These are phyloP conservation scores for Aspergillus fumigatiaffinis DNA, from an alignment of 2,329 filamentous ascomycete species.

Conservation along the genomic window DNA sequence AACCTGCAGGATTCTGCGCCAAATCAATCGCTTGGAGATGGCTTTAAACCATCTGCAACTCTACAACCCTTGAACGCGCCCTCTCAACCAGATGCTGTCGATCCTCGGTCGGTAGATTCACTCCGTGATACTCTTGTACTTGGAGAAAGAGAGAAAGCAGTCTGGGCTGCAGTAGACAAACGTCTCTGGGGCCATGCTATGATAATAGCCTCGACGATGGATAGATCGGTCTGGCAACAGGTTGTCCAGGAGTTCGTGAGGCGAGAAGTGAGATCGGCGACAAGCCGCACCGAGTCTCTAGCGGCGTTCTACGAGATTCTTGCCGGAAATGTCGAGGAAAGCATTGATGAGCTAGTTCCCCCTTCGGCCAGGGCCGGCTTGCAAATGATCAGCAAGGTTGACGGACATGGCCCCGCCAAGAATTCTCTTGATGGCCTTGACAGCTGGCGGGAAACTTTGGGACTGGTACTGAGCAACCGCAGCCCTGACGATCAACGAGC, in stretches of 20 bases:
- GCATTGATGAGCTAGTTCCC: constrained; percentile 91
- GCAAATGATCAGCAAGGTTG: constrained; percentile 76
- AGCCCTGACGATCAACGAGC: constrained; percentile 74
- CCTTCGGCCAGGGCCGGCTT: constrained; percentile 87
- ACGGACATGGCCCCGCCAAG: constrained; percentile 57
- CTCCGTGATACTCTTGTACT: constrained; percentile 69
- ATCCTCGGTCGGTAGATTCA: constrained; percentile 65
- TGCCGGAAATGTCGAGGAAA: constrained; percentile 90
- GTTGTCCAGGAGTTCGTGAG: constrained; percentile 94
- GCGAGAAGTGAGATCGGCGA: constrained; percentile 82
- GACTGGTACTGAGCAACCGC: constrained; percentile 82
- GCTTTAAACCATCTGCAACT: constrained; percentile 31
- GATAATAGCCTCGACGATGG: constrained; percentile 77
- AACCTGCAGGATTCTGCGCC: constrained; percentile 37
- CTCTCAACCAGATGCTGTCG: constrained; percentile 62
- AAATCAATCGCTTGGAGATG: constrained; percentile 21
- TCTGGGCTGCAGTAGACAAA: constrained; percentile 90
- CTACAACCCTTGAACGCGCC: constrained; percentile 32
- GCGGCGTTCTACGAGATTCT: constrained; percentile 91
- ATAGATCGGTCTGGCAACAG: constrained; percentile 75
- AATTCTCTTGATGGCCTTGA: constrained; percentile 82
- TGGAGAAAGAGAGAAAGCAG: constrained; percentile 84
- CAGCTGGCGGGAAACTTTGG: constrained; percentile 88
- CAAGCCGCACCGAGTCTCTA: constrained; percentile 78
- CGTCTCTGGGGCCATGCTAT: constrained; percentile 95